Conservation (phyloP, 139 green algal genomes). For the Diplosphaera chodatii region DNA sequence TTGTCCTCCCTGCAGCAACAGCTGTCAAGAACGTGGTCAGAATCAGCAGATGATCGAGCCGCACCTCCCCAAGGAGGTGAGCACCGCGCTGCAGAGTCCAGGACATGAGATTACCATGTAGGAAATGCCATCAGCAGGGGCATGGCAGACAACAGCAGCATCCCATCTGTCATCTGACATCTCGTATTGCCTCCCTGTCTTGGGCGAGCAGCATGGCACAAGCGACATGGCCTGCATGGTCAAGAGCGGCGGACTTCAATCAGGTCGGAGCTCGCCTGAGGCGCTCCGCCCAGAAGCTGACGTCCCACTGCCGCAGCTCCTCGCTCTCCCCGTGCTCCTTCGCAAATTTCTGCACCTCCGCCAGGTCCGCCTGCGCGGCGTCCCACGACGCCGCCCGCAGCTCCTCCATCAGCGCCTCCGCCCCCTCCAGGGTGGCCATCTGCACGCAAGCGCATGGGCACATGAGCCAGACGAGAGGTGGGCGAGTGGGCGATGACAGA, state of each 20-base stretch:
- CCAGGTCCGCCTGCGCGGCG: conserved; percentile 64
- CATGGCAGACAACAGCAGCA: too few species aligned
- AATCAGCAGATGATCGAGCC: too few species aligned
- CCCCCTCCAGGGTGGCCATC: conserved; percentile 75
- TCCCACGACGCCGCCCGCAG: conserved; percentile 63
- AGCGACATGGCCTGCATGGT: neutral
- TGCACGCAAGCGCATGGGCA: too few species aligned
- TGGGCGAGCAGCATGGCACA: too few species aligned
- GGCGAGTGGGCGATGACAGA: neutral
- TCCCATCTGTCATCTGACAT: too few species aligned
- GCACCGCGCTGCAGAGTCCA: too few species aligned
- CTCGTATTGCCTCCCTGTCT: too few species aligned
- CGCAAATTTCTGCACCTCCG: conserved; percentile 58
- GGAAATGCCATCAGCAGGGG: too few species aligned
- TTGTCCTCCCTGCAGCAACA: conserved; percentile 42
- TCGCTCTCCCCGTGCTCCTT: conserved; percentile 14
- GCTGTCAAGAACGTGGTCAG: neutral
- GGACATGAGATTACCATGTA: too few species aligned
- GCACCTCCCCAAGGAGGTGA: too few species aligned
- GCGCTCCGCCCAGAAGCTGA: conserved; percentile 86
- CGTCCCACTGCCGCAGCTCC: conserved; percentile 69
- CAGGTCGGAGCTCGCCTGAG: conserved; percentile 44
- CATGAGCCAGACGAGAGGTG: too few species aligned
- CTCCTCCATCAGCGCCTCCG: conserved; percentile 86
- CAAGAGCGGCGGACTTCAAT: too few species aligned